Evolutionary conservation across 805 yeast genomes (phyloP).

Genomic region (Ogataea corticis): DNA sequence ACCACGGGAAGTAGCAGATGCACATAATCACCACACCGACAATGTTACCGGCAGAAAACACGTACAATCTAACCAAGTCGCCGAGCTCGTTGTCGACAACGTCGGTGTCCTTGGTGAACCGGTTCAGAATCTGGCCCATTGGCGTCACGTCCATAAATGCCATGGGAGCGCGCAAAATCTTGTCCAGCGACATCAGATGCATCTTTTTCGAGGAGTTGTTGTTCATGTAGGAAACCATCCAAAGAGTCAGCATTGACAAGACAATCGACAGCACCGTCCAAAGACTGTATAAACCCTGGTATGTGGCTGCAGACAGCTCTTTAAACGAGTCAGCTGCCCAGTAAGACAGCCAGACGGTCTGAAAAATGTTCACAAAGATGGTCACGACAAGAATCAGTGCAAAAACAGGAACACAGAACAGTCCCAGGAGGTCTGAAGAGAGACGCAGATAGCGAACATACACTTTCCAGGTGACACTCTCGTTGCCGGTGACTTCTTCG

Average conservation of each 20-base stretch:
- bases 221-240: constrained; percentile 48
- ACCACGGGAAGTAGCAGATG: constrained; percentile 52
- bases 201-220: constrained; percentile 54
- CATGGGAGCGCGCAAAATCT: constrained; percentile 77
- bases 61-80: constrained; percentile 63
- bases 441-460: constrained; percentile 49
- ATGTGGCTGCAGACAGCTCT: constrained; percentile 47
- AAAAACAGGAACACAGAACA: constrained; percentile 24
- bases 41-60: constrained; percentile 45
- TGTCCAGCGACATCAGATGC: constrained; percentile 60
- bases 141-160: constrained; percentile 82
- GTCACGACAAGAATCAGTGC: constrained; percentile 29
- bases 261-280: constrained; percentile 50
- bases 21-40: constrained; percentile 39
- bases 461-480: constrained; percentile 42
- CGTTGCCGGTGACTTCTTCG: constrained; percentile 27
- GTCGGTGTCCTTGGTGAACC: constrained; percentile 87
- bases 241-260: constrained; percentile 43
- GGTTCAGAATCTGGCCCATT: constrained; percentile 77
- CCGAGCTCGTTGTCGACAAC: constrained; percentile 76
- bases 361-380: constrained; percentile 53
- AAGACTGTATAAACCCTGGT: constrained; percentile 72
- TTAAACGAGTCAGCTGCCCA: constrained; percentile 64
- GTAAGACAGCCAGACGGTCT: constrained; percentile 77
- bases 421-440: constrained; percentile 51